Evolutionary conservation across 768 basidiomycete genomes (phyloP), one percentile per base, ranked within the genome.

Genomic region (Floccularia luteovirens): DNA sequence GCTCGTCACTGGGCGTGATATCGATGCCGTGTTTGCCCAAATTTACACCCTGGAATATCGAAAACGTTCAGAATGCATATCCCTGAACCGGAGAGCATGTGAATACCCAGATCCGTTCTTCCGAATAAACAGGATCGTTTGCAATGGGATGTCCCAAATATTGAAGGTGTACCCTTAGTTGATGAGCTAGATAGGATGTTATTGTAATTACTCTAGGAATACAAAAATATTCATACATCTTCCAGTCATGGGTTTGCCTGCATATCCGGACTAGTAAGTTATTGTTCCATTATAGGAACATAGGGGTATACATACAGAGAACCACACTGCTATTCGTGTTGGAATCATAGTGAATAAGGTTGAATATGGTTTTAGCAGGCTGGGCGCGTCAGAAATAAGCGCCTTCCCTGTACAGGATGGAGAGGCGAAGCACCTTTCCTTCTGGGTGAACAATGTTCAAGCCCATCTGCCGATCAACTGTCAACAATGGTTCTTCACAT

Each of bases 81-180:
- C n/a, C n/a, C n/a, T n/a, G n/a, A n/a, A n/a, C 27, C 14, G 13
- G 34, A 44, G 28, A 25, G 31, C 37, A 44, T 21, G 36, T 17
- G 12, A 17, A 24, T 49, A 79, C 87, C 87, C 87, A 90, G 38
- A 88, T 87, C 28, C 70, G 73, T 24, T 67, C 64, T 43, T 86
- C 84, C 13, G 85, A 83, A 60, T 99, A 99, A 2, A 98, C 74
- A 2, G 92, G 89, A 49, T 98, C 96, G 55, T 99, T 98, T 8
- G 90, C 88, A 46, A 99, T 91, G 0, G 96, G 85, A 54, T 88
- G 67, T 1, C 94, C 96, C 42, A 99, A 76, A 59, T 75, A 97
- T 60, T 98, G 96, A 2, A 99, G 74, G 55, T 99, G 96, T 2
- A 99, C 94, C 36, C 96, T 77, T 43, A 98, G 88, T 60, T 99